Percentiles rank a stretch among this genome's conserved stretches.
These are phyloP conservation scores for Triangularia verruculosa DNA, from an alignment of 2,329 filamentous ascomycete species.

Conservation along the genomic window DNA sequence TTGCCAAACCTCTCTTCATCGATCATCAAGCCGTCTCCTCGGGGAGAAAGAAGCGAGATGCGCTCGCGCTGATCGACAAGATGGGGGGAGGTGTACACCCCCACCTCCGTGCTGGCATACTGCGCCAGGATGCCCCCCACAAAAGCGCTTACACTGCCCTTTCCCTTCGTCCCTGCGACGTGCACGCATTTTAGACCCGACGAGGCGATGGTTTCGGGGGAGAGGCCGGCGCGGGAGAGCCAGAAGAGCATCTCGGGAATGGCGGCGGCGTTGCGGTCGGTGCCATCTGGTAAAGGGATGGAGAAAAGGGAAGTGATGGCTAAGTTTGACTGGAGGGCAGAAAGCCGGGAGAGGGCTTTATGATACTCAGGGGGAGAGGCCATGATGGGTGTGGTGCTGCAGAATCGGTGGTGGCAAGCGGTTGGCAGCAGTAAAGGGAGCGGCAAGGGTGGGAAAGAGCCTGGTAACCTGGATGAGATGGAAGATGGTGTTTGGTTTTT, in stretches of 20 bases:
- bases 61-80: conserved; percentile 79
- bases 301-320: conserved; percentile 57
- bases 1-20: conserved; percentile 65
- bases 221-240: conserved; percentile 72
- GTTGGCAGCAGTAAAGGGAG: background rate
- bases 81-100: conserved; percentile 84
- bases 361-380: conserved; percentile 42
- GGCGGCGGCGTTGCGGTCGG: conserved; percentile 65
- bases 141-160: conserved; percentile 84
- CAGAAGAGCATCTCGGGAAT: conserved; percentile 81
- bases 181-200: conserved; percentile 60
- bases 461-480: background rate
- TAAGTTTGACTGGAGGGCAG: conserved; percentile 76
- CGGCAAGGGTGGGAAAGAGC: background rate
- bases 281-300: conserved; percentile 49
- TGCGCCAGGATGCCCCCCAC: conserved; percentile 71
- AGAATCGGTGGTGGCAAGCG: background rate
- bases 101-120: conserved; percentile 44
- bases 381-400: conserved; percentile 8
- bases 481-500: background rate
- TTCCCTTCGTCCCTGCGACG: conserved; percentile 91
- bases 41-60: conserved; percentile 60
- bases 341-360: conserved; percentile 70
- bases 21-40: conserved; percentile 63
- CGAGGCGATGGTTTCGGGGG: conserved; percentile 43